Evolutionary conservation across 148 eudicot genomes (phyloP).

Genomic region (Fagopyrum tataricum): DNA sequence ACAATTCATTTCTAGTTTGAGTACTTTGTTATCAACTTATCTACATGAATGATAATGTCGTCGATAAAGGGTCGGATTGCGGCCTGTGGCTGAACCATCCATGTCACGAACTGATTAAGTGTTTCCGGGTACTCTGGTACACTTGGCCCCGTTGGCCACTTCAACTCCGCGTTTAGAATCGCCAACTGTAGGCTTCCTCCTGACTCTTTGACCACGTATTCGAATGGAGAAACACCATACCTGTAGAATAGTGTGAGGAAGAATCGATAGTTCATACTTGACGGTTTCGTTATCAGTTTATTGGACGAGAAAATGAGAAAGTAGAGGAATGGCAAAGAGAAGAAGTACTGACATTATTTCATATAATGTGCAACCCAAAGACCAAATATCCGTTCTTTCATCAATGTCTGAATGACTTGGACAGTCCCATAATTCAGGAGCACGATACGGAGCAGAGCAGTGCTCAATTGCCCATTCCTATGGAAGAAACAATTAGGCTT

Average conservation of each 20-base stretch:
- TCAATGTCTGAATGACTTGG: conserved; percentile 86
- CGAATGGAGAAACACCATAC: conserved; percentile 96
- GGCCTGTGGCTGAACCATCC: conserved; percentile 98
- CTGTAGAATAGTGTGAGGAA: conserved; percentile 21
- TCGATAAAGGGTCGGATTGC: conserved; percentile 83
- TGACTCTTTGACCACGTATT: conserved; percentile 83
- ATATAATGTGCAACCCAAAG: conserved; percentile 87
- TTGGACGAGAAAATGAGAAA: not conserved
- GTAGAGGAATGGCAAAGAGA: not conserved
- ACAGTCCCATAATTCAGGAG: conserved; percentile 98
- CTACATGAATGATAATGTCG: conserved; percentile 87
- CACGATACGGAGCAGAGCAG: conserved; percentile 88
- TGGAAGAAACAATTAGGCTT: conserved; percentile 8
- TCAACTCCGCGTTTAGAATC: conserved; percentile 72
- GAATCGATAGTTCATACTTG: not conserved
- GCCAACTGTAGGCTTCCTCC: conserved; percentile 97
- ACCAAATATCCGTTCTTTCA: conserved; percentile 97
- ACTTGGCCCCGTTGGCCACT: conserved; percentile 73
- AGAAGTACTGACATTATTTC: conserved; percentile 67
- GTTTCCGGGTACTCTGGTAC: conserved; percentile 77
- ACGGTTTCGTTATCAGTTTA: too few relatives aligned
- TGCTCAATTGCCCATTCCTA: conserved; percentile 99
- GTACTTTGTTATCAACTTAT: conserved; percentile 80
- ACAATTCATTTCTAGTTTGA: conserved; percentile 25
- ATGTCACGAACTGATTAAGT: conserved; percentile 88